Percentiles rank a stretch among this genome's conserved stretches.
Evolutionary conservation across 139 green algal genomes (phyloP).

Genomic region (Desmodesmus armatus): DNA sequence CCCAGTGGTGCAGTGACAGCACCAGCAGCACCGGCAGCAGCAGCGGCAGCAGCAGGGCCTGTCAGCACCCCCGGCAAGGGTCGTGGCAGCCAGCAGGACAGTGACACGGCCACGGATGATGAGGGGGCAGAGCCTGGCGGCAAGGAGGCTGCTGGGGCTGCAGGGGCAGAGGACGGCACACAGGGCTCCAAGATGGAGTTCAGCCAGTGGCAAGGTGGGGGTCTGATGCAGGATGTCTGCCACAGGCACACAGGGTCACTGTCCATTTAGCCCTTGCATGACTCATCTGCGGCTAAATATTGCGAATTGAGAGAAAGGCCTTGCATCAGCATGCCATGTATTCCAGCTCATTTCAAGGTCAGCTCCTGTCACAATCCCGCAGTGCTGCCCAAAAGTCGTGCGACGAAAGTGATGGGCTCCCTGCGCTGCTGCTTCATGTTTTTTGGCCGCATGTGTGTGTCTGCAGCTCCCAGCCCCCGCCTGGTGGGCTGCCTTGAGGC

Average conservation of each 20-base stretch:
- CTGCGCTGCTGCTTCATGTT: too few species aligned
- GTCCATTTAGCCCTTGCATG: not conserved
- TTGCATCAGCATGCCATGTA: not conserved
- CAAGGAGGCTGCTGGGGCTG: not conserved
- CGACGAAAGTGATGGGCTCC: not conserved
- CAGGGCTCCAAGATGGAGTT: not conserved
- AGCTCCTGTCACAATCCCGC: not conserved
- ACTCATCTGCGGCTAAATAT: not conserved
- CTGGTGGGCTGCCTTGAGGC: conserved; percentile 20
- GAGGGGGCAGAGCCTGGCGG: not conserved
- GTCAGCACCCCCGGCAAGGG: not conserved
- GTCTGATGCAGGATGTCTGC: not conserved
- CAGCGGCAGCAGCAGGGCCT: conserved; percentile 13
- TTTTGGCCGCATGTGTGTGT: not conserved
- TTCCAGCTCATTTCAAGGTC: not conserved
- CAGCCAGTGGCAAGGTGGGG: conserved; percentile 17
- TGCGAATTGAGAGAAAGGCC: not conserved
- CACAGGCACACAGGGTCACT: not conserved
- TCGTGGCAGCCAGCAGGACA: not conserved
- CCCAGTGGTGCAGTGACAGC: not conserved
- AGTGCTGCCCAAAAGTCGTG: not conserved
- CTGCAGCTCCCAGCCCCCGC: conserved; percentile 29
- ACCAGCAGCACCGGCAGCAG: not conserved
- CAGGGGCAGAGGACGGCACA: not conserved
- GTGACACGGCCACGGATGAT: not conserved